Conservation (phyloP, 371 early-diverging fungal species). For the Haplosporangium sp. region DNA sequence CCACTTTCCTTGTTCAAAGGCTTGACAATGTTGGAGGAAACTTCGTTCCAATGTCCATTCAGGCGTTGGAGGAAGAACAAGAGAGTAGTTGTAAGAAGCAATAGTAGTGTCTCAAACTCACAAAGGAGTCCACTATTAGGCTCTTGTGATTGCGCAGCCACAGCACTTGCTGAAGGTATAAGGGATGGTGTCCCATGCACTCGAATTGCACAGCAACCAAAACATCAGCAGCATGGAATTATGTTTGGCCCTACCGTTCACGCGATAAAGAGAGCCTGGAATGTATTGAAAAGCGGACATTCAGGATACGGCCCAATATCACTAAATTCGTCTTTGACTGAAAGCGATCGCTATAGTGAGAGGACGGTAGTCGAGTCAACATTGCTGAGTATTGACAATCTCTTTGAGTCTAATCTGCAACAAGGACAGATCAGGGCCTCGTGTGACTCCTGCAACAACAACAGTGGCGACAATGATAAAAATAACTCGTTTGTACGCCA, state of each 20-base stretch:
- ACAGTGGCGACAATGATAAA: background rate
- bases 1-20: constrained; percentile 35
- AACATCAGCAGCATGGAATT: constrained; percentile 1
- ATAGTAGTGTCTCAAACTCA: background rate
- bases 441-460: background rate
- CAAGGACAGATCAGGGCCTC: no score
- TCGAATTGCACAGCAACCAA: background rate
- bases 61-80: constrained; percentile 10
- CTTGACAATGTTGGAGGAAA: constrained; percentile 22
- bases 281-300: constrained; percentile 9
- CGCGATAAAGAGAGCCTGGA: constrained; percentile 22
- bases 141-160: background rate
- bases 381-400: no score
- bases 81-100: background rate
- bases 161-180: background rate
- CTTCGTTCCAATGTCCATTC: constrained; percentile 11
- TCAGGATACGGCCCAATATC: constrained; percentile 28
- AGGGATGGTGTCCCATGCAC: background rate
- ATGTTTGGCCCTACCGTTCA: constrained; percentile 19
- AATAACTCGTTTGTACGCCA: background rate
- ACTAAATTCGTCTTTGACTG: constrained; percentile 1
- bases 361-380: no score
- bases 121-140: constrained; percentile 3
- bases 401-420: no score
- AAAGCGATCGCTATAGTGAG: no score